Base-by-base conservation (phyloP, 2,329 filamentous ascomycete species). In the Ophiostoma piceae region DNA sequence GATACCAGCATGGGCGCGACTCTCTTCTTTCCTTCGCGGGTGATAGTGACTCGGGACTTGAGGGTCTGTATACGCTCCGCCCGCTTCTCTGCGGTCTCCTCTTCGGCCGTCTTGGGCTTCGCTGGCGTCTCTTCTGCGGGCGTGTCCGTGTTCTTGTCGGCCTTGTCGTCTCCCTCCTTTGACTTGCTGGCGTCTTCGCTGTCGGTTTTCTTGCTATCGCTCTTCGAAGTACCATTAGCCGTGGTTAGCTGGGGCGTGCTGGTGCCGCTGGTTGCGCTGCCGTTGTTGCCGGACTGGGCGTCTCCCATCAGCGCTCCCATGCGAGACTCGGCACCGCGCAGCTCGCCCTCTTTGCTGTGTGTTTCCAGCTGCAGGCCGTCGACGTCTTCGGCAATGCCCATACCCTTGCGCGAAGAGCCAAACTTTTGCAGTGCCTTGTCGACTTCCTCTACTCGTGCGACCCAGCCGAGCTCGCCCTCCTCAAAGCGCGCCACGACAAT, bases 221-320 rank as follows among this genome's bases (percentile, higher is more conserved):
- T 35, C 73, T 77, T 80, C 6, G 79, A 72, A 11, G 77, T 75
- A 19, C 60, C 60, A 16, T 39, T 64, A 19, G 60, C n/a, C 4
- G 32, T 39, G 35, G 32, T 12, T 11, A 60, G 66, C 41, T 68
- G 68, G 3, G 70, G 70, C 16, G 71, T 70, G 67, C 65, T 70
- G 32, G 64, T 41, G 81, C 81, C 68, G 81, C 78, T 4, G 80
- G 26, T 4, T 80, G 5, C 57, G 26, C 62, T 65, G n/a, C 62
- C 62, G 62, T 4, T 19, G 7, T 39, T 37, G 16, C 85, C 79
- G 2, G 84, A 81, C 68, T 84, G 84, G 22, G 86, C 85, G 76
- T 97, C 94, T 6, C 94, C 94, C 95, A 99, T 99, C 51, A 99
- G 81, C n/a, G 94, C 94, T 14, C 95, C 95, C 95, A 99, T 99